Evolutionary conservation across 1,139 yeast genomes (phyloP).

Genomic region (Sporopachydermia cereana): DNA sequence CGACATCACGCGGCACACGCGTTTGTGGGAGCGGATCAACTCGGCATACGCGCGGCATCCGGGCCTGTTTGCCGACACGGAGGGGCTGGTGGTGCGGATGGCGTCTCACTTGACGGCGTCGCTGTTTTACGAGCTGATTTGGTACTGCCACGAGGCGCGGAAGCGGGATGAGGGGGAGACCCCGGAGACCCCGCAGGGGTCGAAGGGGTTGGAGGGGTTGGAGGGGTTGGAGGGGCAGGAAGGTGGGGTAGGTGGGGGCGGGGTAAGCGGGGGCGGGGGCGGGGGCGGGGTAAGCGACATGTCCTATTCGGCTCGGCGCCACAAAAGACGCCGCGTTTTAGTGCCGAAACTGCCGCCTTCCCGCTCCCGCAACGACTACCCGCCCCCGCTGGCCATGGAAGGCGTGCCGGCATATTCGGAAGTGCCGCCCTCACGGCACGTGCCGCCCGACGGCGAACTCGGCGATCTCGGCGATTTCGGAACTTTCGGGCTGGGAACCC

Average conservation of each 20-base stretch:
- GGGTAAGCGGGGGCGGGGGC: too few relatives aligned
- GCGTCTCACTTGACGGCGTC: conserved; percentile 6
- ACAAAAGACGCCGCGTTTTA: not conserved
- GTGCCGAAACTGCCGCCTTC: not conserved
- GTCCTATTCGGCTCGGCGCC: too few relatives aligned
- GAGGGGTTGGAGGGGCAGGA: too few relatives aligned
- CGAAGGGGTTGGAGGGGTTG: too few relatives aligned
- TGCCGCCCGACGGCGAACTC: conserved; percentile 2
- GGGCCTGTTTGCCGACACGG: conserved; percentile 4
- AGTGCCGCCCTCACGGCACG: not conserved
- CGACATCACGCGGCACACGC: conserved; percentile 5
- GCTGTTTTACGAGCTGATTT: conserved; percentile 6
- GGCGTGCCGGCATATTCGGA: not conserved
- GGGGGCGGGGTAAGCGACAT: too few relatives aligned
- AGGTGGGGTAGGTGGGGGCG: too few relatives aligned
- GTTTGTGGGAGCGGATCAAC: conserved; percentile 5
- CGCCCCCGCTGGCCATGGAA: not conserved
- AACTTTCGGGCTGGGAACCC: too few relatives aligned
- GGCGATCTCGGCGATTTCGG: too few relatives aligned
- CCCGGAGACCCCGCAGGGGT: too few relatives aligned
- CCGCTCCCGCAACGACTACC: not conserved
- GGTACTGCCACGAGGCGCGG: conserved; percentile 7
- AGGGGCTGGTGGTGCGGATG: not conserved
- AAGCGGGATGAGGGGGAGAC: conserved; percentile 3
- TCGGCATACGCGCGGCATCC: not conserved